phyloP scores from a whole-genome alignment of 1,139 yeast genomes.

The Debaryomyces nepalensis region DNA sequence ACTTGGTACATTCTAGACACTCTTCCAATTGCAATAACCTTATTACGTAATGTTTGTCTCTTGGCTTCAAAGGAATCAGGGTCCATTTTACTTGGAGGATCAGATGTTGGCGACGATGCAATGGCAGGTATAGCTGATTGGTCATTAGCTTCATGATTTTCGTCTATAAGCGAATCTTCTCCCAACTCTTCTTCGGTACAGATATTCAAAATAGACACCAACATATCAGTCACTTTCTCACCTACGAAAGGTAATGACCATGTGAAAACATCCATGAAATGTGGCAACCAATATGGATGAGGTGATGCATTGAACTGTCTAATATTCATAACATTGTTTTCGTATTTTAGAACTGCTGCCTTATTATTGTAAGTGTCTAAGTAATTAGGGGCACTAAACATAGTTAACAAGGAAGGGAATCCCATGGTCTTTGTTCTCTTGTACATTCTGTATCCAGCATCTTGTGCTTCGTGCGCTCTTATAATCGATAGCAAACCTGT shows the following conservation, averaged over 20 bases:
- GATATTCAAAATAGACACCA: conserved; percentile 85
- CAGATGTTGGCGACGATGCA: conserved; percentile 7
- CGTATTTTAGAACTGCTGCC: conserved; percentile 93
- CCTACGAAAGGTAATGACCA: conserved; percentile 99
- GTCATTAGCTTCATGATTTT: conserved; percentile 13
- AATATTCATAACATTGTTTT: conserved; percentile 90
- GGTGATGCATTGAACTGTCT: conserved; percentile 92
- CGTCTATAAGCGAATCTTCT: conserved; percentile 59
- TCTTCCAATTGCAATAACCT: conserved; percentile 92
- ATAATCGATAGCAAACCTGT: conserved; percentile 83
- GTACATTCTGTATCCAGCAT: conserved; percentile 95
- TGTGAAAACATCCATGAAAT: conserved; percentile 95
- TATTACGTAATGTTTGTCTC: conserved; percentile 74
- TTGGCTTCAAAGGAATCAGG: conserved; percentile 45
- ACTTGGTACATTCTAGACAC: conserved; percentile 93
- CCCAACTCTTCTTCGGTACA: conserved; percentile 95
- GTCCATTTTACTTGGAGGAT: conserved; percentile 18
- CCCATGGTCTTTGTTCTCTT: conserved; percentile 83
- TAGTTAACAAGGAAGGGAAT: conserved; percentile 90
- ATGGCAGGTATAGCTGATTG: conserved; percentile 9
- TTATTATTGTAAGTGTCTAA: conserved; percentile 92
- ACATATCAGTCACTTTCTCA: conserved; percentile 93
- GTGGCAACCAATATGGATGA: conserved; percentile 97
- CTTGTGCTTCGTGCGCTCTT: conserved; percentile 98
- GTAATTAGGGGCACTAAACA: conserved; percentile 96